Percentiles rank a stretch among this genome's conserved stretches.
These are phyloP conservation scores for Lipomyces yamanashiensis DNA, from an alignment of 805 yeast genomes.

Conservation along the genomic window DNA sequence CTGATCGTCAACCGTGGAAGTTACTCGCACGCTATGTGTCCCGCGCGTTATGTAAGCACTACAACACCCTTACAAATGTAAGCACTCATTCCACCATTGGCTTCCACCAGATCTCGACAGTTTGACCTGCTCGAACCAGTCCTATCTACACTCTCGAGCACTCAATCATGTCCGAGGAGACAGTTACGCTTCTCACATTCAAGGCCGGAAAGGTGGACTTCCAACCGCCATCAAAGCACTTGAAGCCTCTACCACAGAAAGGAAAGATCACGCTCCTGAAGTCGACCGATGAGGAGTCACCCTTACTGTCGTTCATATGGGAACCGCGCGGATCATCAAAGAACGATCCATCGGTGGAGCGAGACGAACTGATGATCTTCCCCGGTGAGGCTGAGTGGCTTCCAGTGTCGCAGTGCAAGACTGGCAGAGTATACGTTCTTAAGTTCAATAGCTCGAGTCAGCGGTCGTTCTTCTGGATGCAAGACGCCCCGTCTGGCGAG, in stretches of 20 bases:
- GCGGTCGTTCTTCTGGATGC: slow-evolving; percentile 68
- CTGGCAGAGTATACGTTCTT: slow-evolving; percentile 78
- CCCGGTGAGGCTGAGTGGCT: slow-evolving; percentile 87
- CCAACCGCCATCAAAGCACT: slow-evolving; percentile 61
- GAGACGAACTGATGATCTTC: slow-evolving; percentile 66
- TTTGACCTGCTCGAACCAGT: background rate
- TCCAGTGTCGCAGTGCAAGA: slow-evolving; percentile 66
- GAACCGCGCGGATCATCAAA: slow-evolving; percentile 58
- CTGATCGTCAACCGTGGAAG: background rate
- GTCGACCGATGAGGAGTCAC: slow-evolving; percentile 67
- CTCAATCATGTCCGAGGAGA: slow-evolving; percentile 16
- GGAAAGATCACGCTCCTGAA: slow-evolving; percentile 67
- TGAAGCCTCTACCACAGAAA: slow-evolving; percentile 72
- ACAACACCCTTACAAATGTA: slow-evolving; percentile 3
- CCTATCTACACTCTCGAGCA: slow-evolving; percentile 1
- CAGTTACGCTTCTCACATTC: slow-evolving; percentile 48
- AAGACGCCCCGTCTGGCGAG: slow-evolving; percentile 67
- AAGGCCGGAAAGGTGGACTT: slow-evolving; percentile 79
- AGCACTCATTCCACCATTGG: background rate
- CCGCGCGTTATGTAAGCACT: background rate
- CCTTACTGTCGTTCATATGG: slow-evolving; percentile 74
- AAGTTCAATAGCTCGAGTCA: slow-evolving; percentile 68
- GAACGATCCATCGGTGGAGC: slow-evolving; percentile 46
- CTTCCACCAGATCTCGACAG: background rate
- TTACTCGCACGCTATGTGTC: background rate